Evolutionary conservation across 2,329 filamentous ascomycete genomes (phyloP).

Genomic region (Colletotrichum eremochloae): DNA sequence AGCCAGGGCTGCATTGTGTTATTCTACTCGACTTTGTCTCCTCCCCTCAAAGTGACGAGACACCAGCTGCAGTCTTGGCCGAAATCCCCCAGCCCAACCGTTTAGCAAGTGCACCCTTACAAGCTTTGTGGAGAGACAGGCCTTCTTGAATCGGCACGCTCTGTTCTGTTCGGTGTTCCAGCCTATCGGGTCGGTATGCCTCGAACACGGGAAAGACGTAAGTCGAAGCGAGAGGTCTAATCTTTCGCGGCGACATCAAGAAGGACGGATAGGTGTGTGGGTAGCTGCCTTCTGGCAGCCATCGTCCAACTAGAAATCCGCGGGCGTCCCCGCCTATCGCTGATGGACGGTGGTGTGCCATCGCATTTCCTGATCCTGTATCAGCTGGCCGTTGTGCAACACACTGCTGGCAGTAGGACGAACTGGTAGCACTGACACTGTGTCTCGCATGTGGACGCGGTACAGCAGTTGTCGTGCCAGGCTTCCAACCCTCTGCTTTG

Average conservation of each 20-base stretch:
- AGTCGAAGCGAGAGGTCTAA: slow-evolving; percentile 23
- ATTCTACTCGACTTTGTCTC: slow-evolving; percentile 37
- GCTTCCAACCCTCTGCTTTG: slow-evolving; percentile 47
- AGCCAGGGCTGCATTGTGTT: slow-evolving; percentile 16
- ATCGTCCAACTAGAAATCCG: slow-evolving; percentile 52
- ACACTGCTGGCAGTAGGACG: slow-evolving; percentile 61
- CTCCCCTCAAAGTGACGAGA: slow-evolving; percentile 21
- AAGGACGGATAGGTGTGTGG: slow-evolving; percentile 47
- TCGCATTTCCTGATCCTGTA: slow-evolving; percentile 56
- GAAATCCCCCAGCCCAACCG: slow-evolving; percentile 6
- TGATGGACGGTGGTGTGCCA: slow-evolving; percentile 51
- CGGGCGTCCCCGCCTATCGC: slow-evolving; percentile 50
- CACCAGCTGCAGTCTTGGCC: slow-evolving; percentile 13
- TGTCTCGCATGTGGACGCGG: slow-evolving; percentile 53
- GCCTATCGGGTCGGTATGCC: slow-evolving; percentile 3
- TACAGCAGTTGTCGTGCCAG: slow-evolving; percentile 54
- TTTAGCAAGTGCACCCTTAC: slow-evolving; percentile 9
- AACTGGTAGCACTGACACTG: slow-evolving; percentile 49
- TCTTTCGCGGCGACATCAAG: slow-evolving; percentile 11
- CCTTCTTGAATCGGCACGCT: slow-evolving; percentile 10
- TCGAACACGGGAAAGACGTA: slow-evolving; percentile 4
- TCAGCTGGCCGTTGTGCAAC: slow-evolving; percentile 59
- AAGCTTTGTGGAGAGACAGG: slow-evolving; percentile 18
- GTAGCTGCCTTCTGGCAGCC: slow-evolving; percentile 52
- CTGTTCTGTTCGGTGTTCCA: slow-evolving; percentile 15